Percentiles rank a stretch among this genome's conserved stretches.
phyloP scores from a whole-genome alignment of 306 rosid genomes.

The Gillenia trifoliata region DNA sequence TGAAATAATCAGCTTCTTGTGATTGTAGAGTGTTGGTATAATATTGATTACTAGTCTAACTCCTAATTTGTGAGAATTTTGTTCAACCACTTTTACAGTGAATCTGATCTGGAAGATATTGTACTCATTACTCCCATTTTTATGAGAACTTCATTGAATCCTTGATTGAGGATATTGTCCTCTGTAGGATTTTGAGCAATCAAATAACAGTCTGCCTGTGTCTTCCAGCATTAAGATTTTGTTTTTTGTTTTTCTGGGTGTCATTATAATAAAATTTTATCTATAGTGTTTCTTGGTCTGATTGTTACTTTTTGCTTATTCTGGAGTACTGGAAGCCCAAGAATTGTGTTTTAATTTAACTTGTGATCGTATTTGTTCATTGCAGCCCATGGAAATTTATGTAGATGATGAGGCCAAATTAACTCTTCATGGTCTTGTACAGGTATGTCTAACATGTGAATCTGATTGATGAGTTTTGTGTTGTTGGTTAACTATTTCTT shows the following conservation, averaged over 20 bases:
- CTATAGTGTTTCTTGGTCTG: not conserved
- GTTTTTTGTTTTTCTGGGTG: not conserved
- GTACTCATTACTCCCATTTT: too few species aligned
- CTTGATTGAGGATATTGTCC: too few species aligned
- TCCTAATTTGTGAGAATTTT: too few species aligned
- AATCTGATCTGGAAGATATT: too few species aligned
- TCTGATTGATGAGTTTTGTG: not conserved
- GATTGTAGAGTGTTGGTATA: not conserved
- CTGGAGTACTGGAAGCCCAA: not conserved
- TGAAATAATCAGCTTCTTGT: not conserved
- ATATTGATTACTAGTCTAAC: too few species aligned
- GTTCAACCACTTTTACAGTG: too few species aligned
- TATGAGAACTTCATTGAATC: too few species aligned
- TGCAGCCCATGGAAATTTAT: constrained; percentile 80
- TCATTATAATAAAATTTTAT: not conserved
- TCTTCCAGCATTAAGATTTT: too few species aligned
- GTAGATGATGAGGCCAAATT: constrained; percentile 79
- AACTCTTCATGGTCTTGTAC: constrained; percentile 81
- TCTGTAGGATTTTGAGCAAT: too few species aligned
- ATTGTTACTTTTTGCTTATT: not conserved
- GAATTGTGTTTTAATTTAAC: constrained; percentile 4
- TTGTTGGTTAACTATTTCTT: constrained; percentile 8
- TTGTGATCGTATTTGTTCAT: not conserved
- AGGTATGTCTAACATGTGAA: constrained; percentile 24
- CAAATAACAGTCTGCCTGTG: too few species aligned